Base-by-base conservation (phyloP, 2,329 filamentous ascomycete species). In the Nectriaceae sp. region DNA sequence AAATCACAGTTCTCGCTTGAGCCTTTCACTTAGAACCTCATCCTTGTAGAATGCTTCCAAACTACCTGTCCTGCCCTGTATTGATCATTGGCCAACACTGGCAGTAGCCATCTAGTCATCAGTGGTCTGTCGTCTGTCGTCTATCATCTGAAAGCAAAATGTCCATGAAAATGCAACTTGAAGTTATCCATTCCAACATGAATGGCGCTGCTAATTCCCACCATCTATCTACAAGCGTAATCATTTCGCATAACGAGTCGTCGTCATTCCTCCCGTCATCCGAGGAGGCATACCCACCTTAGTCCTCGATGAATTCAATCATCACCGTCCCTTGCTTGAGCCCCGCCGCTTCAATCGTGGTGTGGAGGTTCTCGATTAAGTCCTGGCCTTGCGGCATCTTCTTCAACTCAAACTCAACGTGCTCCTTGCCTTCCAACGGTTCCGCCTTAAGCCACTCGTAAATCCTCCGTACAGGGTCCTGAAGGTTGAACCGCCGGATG, bases 381-480 rank as follows among this genome's bases (percentile, higher is more conserved):
- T 99, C 94, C 65, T 87, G 87, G 40, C 91, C 90, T 52, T 75
- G 75, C 0, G 80, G 80, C 83, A 96, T 88, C 54, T 83, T 83
- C 68, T 94, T 91, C 56, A 99, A 79, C 68, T 97, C 93, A 70
- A 99, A 99, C 53, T 83, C 80, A 11, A 87, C 70, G 0, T 87
- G 89, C 22, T 82, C 80, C 69, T 90, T 93, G 60, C 88, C 90
- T 57, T 92, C 87, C 41, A 96, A 70, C 2, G 91, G 89, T 50
- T 88, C 84, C 1, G 92, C 87, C 74, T 97, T 99, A 56, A 99
- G 83, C 90, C 92, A 99, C 73, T 99, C 94, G 69, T 93, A 99
- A 39, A 99, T 85, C 11, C 89, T 83, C 46, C 84, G 80, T 11
- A 99, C 91, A 1, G 81, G 76, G 49, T 99, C 94, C 13, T 81